phyloP scores from a whole-genome alignment of 306 rosid species.

The Erythrophleum fordii region DNA sequence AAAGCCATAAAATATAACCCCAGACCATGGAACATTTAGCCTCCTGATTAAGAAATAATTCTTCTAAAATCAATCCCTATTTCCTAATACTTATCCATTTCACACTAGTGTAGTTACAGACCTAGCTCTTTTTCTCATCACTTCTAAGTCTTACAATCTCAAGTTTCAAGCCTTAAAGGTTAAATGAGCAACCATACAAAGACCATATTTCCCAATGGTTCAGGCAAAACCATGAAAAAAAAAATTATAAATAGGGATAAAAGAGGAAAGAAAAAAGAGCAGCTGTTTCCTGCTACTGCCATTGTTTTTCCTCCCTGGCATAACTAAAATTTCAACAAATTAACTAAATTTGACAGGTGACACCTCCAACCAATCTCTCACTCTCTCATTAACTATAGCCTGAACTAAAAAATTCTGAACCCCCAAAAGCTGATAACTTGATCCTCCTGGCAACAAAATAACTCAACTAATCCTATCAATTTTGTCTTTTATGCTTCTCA shows the following conservation, averaged over 20 bases:
- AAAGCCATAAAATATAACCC: neutral
- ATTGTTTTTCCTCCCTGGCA: neutral
- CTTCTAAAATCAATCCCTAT: neutral
- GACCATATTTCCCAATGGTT: neutral
- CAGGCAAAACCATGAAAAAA: neutral
- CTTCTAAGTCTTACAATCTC: neutral
- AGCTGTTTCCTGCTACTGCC: neutral
- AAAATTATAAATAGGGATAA: neutral
- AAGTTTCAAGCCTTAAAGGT: neutral
- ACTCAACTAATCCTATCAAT: neutral
- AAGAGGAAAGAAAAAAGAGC: neutral
- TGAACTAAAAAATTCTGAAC: neutral
- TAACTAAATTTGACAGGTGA: neutral
- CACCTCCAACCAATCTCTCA: constrained; percentile 4
- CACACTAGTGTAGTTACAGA: neutral
- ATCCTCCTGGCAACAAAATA: neutral
- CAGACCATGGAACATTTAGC: neutral
- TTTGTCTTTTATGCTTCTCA: neutral
- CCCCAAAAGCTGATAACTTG: neutral
- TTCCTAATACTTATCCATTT: neutral
- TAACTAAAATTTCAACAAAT: neutral
- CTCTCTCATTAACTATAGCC: constrained; percentile 2
- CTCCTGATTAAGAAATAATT: neutral
- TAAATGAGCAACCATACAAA: neutral
- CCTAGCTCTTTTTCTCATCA: neutral